These are phyloP conservation scores for Fusarium scirpi DNA, from an alignment of 2,329 filamentous ascomycete genomes.

Conservation along the genomic window DNA sequence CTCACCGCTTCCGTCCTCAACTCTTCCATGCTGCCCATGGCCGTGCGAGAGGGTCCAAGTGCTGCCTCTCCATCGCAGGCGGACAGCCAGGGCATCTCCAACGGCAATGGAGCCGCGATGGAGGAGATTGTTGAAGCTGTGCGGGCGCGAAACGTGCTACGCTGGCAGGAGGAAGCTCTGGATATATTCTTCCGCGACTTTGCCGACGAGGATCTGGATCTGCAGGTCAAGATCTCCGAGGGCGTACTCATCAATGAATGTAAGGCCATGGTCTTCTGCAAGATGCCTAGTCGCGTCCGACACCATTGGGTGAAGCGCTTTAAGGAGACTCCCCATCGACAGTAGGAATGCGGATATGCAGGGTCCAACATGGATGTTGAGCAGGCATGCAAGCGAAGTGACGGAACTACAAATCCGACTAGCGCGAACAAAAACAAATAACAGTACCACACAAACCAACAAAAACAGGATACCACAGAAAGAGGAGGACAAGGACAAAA, in stretches of 20 bases:
- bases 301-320: constrained; percentile 68
- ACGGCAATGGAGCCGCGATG: constrained; percentile 42
- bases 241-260: constrained; percentile 69
- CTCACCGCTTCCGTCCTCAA: constrained; percentile 41
- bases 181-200: constrained; percentile 72
- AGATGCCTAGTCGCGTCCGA: constrained; percentile 66
- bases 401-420: background rate
- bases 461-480: constrained; percentile 14
- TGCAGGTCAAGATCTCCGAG: constrained; percentile 71
- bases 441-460: constrained; percentile 10
- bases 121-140: constrained; percentile 59
- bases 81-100: constrained; percentile 34
- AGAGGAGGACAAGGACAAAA: background rate
- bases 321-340: constrained; percentile 52
- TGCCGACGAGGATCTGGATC: constrained; percentile 66
- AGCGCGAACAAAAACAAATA: background rate
- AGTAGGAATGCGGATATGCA: background rate
- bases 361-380: background rate
- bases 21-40: constrained; percentile 47
- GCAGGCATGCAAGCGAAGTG: background rate
- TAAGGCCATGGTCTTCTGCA: constrained; percentile 72
- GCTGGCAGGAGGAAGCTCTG: constrained; percentile 69
- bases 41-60: constrained; percentile 35
- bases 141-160: constrained; percentile 54
- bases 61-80: constrained; percentile 37